These are phyloP conservation scores for Echinosophora koreensis DNA, from an alignment of 306 rosid genomes.

Conservation along the genomic window DNA sequence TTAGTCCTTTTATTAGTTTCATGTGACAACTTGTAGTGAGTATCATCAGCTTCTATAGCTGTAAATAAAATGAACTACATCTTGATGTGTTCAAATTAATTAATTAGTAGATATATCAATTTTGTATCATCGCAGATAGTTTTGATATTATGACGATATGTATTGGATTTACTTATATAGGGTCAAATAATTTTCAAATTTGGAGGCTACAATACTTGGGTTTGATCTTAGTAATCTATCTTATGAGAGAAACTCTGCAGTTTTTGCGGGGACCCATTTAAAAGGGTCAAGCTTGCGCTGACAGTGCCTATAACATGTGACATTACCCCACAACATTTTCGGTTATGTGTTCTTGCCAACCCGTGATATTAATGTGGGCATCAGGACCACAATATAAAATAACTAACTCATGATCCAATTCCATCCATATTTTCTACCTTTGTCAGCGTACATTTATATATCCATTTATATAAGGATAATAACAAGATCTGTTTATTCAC, in stretches of 20 bases:
- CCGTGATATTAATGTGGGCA: constrained; percentile 61
- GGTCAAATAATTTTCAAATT: constrained; percentile 39
- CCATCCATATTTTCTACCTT: constrained; percentile 39
- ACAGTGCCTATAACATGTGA: constrained; percentile 53
- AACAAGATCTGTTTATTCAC: not conserved
- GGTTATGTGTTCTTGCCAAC: constrained; percentile 53
- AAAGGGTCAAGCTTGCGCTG: constrained; percentile 52
- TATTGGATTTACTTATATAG: not conserved
- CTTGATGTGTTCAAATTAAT: constrained; percentile 38
- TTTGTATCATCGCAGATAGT: not conserved
- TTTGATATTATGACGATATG: too few species aligned
- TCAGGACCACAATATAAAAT: constrained; percentile 55
- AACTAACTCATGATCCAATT: constrained; percentile 49
- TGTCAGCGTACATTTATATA: constrained; percentile 32
- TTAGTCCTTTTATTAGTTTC: constrained; percentile 47
- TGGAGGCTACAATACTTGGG: constrained; percentile 44
- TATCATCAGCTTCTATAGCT: constrained; percentile 46
- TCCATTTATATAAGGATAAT: constrained; percentile 6
- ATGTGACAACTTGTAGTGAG: constrained; percentile 43
- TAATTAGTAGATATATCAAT: not conserved
- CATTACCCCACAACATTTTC: constrained; percentile 60
- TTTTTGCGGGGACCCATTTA: constrained; percentile 39
- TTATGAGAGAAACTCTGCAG: constrained; percentile 44
- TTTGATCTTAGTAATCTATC: constrained; percentile 42
- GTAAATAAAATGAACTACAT: constrained; percentile 51